phyloP scores from a whole-genome alignment of 75 land plant species.

The Selaginella tamariscina region DNA sequence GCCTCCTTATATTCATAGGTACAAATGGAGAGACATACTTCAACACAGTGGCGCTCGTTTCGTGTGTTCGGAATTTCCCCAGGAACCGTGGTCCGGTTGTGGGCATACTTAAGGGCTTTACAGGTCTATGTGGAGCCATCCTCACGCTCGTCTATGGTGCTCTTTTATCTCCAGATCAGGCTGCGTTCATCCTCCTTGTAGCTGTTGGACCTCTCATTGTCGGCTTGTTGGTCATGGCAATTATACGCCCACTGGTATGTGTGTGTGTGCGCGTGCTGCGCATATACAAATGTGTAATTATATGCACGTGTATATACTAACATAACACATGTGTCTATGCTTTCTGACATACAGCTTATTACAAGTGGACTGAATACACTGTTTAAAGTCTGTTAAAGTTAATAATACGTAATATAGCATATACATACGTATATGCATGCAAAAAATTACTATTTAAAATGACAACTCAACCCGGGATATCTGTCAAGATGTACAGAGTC shows the following conservation, averaged over 20 bases:
- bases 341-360: too few species aligned
- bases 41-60: conserved; percentile 82
- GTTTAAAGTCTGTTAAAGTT: too few species aligned
- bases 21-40: conserved; percentile 94
- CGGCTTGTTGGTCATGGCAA: conserved; percentile 50
- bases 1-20: conserved; percentile 64
- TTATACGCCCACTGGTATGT: conserved; percentile 75
- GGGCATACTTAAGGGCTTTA: conserved; percentile 91
- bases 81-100: conserved; percentile 77
- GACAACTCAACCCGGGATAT: too few species aligned
- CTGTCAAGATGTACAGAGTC: too few species aligned
- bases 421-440: too few species aligned
- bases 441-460: too few species aligned
- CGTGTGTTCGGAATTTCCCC: conserved; percentile 84
- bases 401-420: too few species aligned
- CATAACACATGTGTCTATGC: too few species aligned
- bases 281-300: too few species aligned
- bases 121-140: conserved; percentile 85
- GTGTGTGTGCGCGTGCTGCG: too few species aligned
- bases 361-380: too few species aligned
- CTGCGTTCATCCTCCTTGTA: conserved; percentile 71
- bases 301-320: too few species aligned
- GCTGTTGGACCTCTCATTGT: conserved; percentile 85
- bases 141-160: conserved; percentile 61
- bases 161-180: conserved; percentile 63